Base-by-base conservation (phyloP, 495 filamentous ascomycete genomes). In the Lasiosphaeris hirsuta region DNA sequence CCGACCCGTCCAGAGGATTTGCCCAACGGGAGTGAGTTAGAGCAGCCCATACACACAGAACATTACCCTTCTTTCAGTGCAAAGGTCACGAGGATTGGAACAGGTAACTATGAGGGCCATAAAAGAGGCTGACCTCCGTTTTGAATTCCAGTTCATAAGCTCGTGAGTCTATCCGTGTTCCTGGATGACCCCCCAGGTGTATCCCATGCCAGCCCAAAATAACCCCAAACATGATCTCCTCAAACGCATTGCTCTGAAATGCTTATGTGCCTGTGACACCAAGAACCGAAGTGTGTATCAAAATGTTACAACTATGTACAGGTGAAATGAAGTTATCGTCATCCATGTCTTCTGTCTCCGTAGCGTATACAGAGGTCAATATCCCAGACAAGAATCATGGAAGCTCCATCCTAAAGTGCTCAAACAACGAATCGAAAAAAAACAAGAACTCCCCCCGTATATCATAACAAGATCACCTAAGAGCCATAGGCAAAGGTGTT, bases 401-500 rank as follows among this genome's bases (percentile, higher is more conserved):
- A 34, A 39, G 37, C 36, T 10, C 43, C 49, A 15, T 14, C 14
- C 38, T 39, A 48, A 56, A 35, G 53, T 56, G 34, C 30, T 56
- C 37, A 58, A 42, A 10, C 19, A 33, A 45, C 38, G 42, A 55
- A 56, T 60, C 51, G 51, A 44, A 50, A 42, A 18, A 53, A 52
- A 23, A 3, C 33, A 39, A 43, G 52, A 23, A 15, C 15, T 34
- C 33, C n/a, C n/a, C 5, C 23, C 23, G 5, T 45, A 58, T 51
- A 58, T 58, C 55, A 18, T n/a, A 34, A 55, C 15, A 34, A 51
- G 15, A 39, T 10, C 30, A 35, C 23, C 51, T 67, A 72, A 42
- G 63, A 56, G 35, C 66, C 52, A 36, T 69, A 73, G 59, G 77
- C 77, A 55, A 75, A 80, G 48, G 72, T 76, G 53, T 71, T 66